phyloP scores from a whole-genome alignment of 768 basidiomycete species.

The Tephrocybe rancida region DNA sequence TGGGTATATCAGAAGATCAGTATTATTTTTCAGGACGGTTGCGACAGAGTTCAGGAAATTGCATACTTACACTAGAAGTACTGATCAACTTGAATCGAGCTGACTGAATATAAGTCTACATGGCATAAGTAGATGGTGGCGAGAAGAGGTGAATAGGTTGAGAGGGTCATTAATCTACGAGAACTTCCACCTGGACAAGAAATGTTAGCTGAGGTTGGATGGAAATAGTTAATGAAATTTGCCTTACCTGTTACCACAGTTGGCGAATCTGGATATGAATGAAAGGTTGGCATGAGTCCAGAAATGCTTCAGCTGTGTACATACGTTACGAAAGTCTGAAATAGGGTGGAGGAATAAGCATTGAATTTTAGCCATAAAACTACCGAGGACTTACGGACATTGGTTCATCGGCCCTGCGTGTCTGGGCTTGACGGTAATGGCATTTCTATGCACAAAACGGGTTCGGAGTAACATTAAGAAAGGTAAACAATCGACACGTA shows the following conservation, averaged over 20 bases:
- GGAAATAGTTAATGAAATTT: neutral
- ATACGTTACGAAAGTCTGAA: slow-evolving; percentile 87
- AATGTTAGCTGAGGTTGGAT: neutral
- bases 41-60: neutral
- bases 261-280: slow-evolving; percentile 17
- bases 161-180: slow-evolving; percentile 24
- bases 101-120: neutral
- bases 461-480: neutral
- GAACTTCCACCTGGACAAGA: slow-evolving; percentile 39
- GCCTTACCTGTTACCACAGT: slow-evolving; percentile 33
- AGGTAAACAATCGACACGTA: slow-evolving; percentile 24
- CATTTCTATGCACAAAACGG: slow-evolving; percentile 59
- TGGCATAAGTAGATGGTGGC: neutral
- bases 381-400: slow-evolving; percentile 75
- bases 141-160: neutral
- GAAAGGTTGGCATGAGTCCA: neutral
- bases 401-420: slow-evolving; percentile 96
- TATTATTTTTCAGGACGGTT: neutral
- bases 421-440: slow-evolving; percentile 94
- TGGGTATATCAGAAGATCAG: neutral
- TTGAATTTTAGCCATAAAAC: neutral
- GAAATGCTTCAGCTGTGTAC: slow-evolving; percentile 12
- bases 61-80: neutral
- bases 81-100: neutral
- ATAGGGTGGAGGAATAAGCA: slow-evolving; percentile 1